Evolutionary conservation across 805 yeast species (phyloP), one percentile per base, ranked within the genome.

Genomic region (Wickerhamomyces canadensis): DNA sequence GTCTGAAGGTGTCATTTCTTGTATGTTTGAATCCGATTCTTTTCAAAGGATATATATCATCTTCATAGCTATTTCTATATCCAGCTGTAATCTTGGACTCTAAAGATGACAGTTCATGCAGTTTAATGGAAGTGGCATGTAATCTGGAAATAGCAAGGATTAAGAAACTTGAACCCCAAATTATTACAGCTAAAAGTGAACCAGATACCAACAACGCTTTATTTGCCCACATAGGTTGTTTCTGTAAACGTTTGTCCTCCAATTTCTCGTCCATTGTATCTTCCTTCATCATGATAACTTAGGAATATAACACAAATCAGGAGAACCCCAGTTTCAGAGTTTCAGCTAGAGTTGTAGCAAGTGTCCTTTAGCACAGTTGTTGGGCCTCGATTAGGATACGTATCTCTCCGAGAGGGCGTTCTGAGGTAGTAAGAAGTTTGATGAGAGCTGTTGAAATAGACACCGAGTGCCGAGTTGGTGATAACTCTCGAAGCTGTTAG

Each of bases 1-100:
- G 81, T 0, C 54, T 43, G 48, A 83, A 83, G 4, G 72, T 66
- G 1, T 77, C 77, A 35, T 74, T 72, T 45, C 91, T 68, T 3
- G 68, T 61, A 28, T 65, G 62, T 2, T 63, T 60, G 35, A 77
- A 69, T 1, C 55, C 48, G 3, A 54, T 38, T 14, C 44, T 33
- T 17, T 31, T 35, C 2, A 28, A 10, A 4, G 17, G 33, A 32
- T 32, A 18, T 9, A 19, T 11, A 11, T 22, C 27, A 27, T 16
- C 27, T 5, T 31, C 3, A 24, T 38, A 31, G 18, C 34, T 26
- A 18, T 27, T 15, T 23, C 19, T 10, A 24, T 24, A 7, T 38
- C 25, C 7, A 24, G 19, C 13, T 32, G 28, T 6, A 21, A 21
- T 7, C 7, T 7, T 21, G 23, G 31, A 29, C 2, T 42, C 40